Conservation (phyloP, 768 basidiomycete species). For the Rhodosporidiobolus odoratus region DNA sequence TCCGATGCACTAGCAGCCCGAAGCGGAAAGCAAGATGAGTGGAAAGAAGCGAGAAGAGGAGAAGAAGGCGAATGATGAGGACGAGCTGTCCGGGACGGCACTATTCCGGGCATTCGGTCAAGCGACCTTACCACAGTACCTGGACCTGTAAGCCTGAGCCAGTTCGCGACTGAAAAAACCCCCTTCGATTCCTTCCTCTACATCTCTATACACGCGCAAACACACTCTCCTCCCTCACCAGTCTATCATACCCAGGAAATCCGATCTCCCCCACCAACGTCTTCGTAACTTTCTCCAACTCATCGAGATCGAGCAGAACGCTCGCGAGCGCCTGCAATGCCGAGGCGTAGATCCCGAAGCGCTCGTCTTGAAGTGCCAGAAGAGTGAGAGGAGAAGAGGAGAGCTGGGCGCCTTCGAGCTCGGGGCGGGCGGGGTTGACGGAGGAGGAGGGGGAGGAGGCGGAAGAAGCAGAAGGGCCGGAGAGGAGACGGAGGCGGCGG, state of each 20-base stretch:
- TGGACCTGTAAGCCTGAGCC: too few relatives aligned
- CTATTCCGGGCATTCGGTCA: too few relatives aligned
- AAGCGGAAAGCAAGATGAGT: too few relatives aligned
- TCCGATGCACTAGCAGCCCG: too few relatives aligned
- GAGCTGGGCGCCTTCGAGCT: conserved; percentile 31
- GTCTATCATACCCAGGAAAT: conserved; percentile 9
- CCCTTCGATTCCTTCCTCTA: too few relatives aligned
- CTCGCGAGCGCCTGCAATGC: conserved; percentile 24
- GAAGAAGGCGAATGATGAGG: too few relatives aligned
- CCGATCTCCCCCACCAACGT: conserved; percentile 11
- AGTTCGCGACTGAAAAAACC: too few relatives aligned
- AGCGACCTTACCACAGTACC: too few relatives aligned
- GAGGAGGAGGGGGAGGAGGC: neutral
- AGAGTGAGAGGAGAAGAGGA: conserved; percentile 4
- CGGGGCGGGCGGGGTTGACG: neutral
- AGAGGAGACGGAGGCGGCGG: conserved; percentile 6
- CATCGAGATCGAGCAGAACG: conserved; percentile 24
- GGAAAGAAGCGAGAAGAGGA: too few relatives aligned
- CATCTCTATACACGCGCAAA: too few relatives aligned
- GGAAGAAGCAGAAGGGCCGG: neutral
- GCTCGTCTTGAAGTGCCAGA: conserved; percentile 23
- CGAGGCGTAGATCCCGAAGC: conserved; percentile 17
- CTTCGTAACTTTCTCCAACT: conserved; percentile 18
- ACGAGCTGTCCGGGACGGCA: too few relatives aligned
- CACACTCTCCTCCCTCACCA: neutral